These are phyloP conservation scores for Aplosporella prunicola DNA, from an alignment of 2,329 filamentous ascomycete genomes.

Conservation along the genomic window DNA sequence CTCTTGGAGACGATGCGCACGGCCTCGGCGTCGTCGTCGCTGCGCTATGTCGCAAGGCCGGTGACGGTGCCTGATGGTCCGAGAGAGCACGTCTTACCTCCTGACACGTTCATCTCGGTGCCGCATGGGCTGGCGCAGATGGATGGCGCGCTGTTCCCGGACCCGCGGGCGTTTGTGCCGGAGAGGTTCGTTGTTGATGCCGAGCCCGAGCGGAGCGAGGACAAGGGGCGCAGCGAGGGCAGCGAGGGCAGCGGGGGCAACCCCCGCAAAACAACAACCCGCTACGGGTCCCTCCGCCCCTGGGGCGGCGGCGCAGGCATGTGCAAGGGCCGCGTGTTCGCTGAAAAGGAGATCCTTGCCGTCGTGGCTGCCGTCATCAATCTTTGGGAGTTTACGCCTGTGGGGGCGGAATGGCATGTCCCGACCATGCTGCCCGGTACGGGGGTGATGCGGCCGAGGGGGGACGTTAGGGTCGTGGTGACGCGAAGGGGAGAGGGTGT, in stretches of 20 bases:
- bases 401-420: slow-evolving; percentile 10
- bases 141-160: slow-evolving; percentile 6
- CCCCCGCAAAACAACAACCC: no score
- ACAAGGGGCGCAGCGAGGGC: no score
- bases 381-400: slow-evolving; percentile 47
- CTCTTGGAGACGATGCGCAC: slow-evolving; percentile 29
- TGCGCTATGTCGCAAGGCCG: slow-evolving; percentile 16
- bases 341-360: slow-evolving; percentile 41
- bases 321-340: slow-evolving; percentile 42
- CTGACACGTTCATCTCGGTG: slow-evolving; percentile 7
- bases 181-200: slow-evolving; percentile 12
- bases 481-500: slow-evolving; percentile 3
- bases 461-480: slow-evolving; percentile 1
- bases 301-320: slow-evolving; percentile 35
- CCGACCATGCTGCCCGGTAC: slow-evolving; percentile 11
- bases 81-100: slow-evolving; percentile 4
- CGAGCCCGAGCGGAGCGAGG: no score
- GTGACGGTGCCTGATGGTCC: slow-evolving; percentile 26
- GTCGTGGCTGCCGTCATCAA: slow-evolving; percentile 44
- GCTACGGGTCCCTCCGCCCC: slow-evolving; percentile 12
- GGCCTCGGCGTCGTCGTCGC: slow-evolving; percentile 15
- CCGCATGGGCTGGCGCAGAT: slow-evolving; percentile 7
- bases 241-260: slow-evolving; percentile 8
- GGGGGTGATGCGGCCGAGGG: slow-evolving; percentile 9
- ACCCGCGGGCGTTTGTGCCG: slow-evolving; percentile 11